These are phyloP conservation scores for Solanum piurae DNA, from an alignment of 257 asterid genomes.

Conservation along the genomic window DNA sequence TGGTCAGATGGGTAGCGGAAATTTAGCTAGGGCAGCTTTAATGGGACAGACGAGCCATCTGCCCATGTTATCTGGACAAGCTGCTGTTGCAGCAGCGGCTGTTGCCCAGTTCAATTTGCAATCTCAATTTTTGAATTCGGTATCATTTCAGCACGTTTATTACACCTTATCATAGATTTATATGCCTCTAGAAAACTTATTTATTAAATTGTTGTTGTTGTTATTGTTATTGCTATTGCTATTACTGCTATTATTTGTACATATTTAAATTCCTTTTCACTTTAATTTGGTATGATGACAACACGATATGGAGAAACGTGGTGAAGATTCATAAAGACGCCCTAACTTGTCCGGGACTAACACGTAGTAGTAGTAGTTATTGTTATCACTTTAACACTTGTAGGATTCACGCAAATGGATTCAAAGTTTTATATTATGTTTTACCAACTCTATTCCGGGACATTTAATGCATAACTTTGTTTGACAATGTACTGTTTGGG, in stretches of 20 bases:
- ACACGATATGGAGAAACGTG: not conserved
- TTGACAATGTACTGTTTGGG: not conserved
- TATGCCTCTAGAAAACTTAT: not conserved
- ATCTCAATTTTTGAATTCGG: slow-evolving; percentile 66
- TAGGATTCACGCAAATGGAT: not conserved
- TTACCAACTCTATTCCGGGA: not conserved
- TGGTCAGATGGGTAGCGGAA: slow-evolving; percentile 47
- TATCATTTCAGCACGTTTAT: slow-evolving; percentile 2
- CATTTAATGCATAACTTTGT: not conserved
- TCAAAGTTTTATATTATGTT: not conserved
- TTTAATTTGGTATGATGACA: not conserved
- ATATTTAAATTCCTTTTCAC: not conserved
- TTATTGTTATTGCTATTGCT: not conserved
- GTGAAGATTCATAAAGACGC: not conserved
- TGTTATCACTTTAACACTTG: not conserved
- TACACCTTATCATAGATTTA: not conserved
- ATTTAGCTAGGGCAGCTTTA: slow-evolving; percentile 51
- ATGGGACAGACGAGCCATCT: slow-evolving; percentile 79
- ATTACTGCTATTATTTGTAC: not conserved
- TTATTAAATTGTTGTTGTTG: not conserved
- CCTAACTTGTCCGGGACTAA: not conserved
- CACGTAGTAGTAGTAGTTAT: not conserved
- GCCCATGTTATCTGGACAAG: slow-evolving; percentile 71
- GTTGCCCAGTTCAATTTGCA: slow-evolving; percentile 74
- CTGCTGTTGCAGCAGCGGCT: slow-evolving; percentile 29